These are phyloP conservation scores for Pythium aquatile DNA, from an alignment of 352 stramenopile species.

Conservation along the genomic window DNA sequence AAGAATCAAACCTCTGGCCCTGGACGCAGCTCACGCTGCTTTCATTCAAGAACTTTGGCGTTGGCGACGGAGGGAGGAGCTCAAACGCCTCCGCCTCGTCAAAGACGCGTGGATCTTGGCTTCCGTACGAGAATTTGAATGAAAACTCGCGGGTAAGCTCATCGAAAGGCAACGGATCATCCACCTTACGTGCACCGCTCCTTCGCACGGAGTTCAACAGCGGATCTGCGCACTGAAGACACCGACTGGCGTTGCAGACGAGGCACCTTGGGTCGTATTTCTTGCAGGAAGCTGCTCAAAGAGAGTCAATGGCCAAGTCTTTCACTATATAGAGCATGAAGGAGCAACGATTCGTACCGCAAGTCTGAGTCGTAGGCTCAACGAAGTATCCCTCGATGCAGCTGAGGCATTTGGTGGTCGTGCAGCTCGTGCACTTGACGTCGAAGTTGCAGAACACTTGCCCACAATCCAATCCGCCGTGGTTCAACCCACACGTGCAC, in stretches of 20 bases:
- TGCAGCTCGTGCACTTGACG: conserved; percentile 86
- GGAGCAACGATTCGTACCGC: conserved; percentile 37
- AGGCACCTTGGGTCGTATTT: conserved; percentile 90
- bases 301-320: not conserved
- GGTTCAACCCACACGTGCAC: conserved; percentile 76
- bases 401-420: conserved; percentile 65
- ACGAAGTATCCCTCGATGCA: conserved; percentile 90
- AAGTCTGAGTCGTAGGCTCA: conserved; percentile 56
- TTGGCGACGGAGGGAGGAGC: conserved; percentile 22
- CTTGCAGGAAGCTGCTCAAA: conserved; percentile 65
- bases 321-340: not conserved
- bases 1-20: conserved; percentile 48
- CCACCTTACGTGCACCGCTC: conserved; percentile 72
- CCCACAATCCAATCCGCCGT: conserved; percentile 81
- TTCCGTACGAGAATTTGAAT: conserved; percentile 89
- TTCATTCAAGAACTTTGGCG: conserved; percentile 49
- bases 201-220: conserved; percentile 90
- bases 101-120: conserved; percentile 86
- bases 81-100: conserved; percentile 90
- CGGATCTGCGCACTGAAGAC: conserved; percentile 89
- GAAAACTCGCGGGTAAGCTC: conserved; percentile 90
- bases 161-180: conserved; percentile 82
- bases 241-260: conserved; percentile 71
- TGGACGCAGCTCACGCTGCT: conserved; percentile 57
- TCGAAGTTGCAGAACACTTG: conserved; percentile 73